Evolutionary conservation across 2,329 filamentous ascomycete species (phyloP).

Genomic region (Tricladium varicosporioides): DNA sequence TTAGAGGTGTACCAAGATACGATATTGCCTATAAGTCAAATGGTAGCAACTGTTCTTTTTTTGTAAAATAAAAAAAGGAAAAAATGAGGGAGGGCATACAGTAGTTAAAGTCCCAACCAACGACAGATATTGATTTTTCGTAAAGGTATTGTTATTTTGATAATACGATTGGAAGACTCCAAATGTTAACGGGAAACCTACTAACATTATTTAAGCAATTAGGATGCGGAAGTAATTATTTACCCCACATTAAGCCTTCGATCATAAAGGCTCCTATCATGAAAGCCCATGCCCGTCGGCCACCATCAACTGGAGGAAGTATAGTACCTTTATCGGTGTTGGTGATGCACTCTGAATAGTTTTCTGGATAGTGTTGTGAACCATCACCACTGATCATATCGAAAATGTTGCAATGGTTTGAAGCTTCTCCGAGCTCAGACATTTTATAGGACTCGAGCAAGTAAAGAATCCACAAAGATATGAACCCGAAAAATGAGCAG

Average conservation of each 20-base stretch:
- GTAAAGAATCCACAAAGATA: not conserved
- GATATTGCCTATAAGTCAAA: not conserved
- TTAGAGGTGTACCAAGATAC: slow-evolving; percentile 3
- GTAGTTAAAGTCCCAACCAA: not conserved
- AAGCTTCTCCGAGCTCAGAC: not conserved
- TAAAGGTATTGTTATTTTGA: not conserved
- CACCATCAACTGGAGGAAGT: not conserved
- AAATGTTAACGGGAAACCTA: not conserved
- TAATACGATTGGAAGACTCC: not conserved
- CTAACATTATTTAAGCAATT: not conserved
- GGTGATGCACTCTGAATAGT: not conserved
- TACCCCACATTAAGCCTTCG: not conserved
- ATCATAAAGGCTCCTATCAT: slow-evolving; percentile 4
- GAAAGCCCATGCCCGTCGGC: not conserved
- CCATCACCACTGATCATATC: not conserved
- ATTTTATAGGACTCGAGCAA: slow-evolving; percentile 1
- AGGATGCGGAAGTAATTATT: not conserved
- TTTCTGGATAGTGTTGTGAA: not conserved
- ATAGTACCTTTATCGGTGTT: not conserved
- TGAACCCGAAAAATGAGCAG: not conserved
- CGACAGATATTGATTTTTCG: not conserved
- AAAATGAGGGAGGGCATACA: not conserved
- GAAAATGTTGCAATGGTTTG: not conserved
- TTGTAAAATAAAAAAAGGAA: not conserved
- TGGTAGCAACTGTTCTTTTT: no score